Evolutionary conservation across 495 filamentous ascomycete genomes (phyloP), one percentile per base, ranked within the genome.

Genomic region (Chlorociboria aeruginascens): DNA sequence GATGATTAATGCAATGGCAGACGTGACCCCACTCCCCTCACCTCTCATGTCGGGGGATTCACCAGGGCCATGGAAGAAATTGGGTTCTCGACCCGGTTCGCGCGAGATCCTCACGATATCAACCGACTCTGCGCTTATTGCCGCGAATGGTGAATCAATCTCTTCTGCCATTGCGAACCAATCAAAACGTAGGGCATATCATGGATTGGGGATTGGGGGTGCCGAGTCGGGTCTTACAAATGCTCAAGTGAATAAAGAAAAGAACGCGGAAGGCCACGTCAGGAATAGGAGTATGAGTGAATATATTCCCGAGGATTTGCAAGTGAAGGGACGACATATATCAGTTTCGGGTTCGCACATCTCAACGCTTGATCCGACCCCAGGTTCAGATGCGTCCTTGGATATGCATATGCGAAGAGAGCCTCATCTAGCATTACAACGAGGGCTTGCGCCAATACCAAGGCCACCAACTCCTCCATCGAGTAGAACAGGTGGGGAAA

Each of bases 11-110:
- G 85, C 89, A 14, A 81, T 95, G 77, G 77, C 78, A 34, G 87
- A 95, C 58, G 81, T 98, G 48, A 98, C 92, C 4, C 92, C 92
- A 43, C 65, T 98, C 17, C 92, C 92, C 9, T 96, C 92, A 6
- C 92, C 92, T 7, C 73, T 96, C 34, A 69, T 85, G 48, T 73
- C 74, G 7, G 68, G 68, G 49, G 81, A 83, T 38, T 86, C 84
- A 7, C 84, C 89, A n/a, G 75, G 74, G 6, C 80, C 80, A 16
- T 85, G 83, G 81, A 78, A 69, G 56, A 69, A 66, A 56, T 61
- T 76, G 14, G 52, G 61, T 31, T 61, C 66, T 32, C 59, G 72
- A 39, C 53, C 56, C 55, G 61, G 43, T 40, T 60, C 53, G 60
- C 71, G 45, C 65, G 60, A 56, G 66, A 61, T 58, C 59, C 45